Base-by-base conservation (phyloP, 2,329 filamentous ascomycete species). In the Fusarium sp. region DNA sequence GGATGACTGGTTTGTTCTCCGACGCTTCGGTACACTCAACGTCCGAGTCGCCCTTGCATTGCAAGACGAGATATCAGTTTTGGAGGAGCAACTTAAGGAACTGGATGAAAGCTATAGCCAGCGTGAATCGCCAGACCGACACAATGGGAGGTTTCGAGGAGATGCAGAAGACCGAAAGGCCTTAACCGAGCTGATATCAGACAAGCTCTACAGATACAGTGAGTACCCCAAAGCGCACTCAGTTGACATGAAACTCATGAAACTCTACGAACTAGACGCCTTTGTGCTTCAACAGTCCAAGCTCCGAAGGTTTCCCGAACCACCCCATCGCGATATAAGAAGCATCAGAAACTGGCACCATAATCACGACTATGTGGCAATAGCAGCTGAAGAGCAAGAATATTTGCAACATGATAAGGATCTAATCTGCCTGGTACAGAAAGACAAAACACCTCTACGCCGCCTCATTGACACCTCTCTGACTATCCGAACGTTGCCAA, bases 21-120 rank as follows among this genome's bases (percentile, higher is more conserved):
- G 82, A 7, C 77, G 81, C 14, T 84, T 85, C 57, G 74, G 75
- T 9, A 63, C 73, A 1, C 70, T 83, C 0, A 83, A 82, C 48
- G 67, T 71, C 8, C 70, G 82, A 35, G 67, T 82, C 14, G 68
- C 79, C 1, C 72, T 84, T 6, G 72, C 73, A 2, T 73, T 83
- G 4, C 82, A 84, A 67, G 82, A 84, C 37, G 72, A 82, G 50
- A 70, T 84, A 1, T 75, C 74, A 1, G 70, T 61, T 0, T 57
- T 84, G 0, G 82, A 84, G 67, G 64, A 80, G 9, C 58, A 80
- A 13, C 73, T 84, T 0, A n/a, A 67, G 0, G 57, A 72, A 8
- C 25, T 83, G 3, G 82, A 84, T 58, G 69, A 34, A 6, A 8
- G 13, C 32, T 75, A 72, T 30, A 80, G 77, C 18, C 58, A 43